phyloP scores from a whole-genome alignment of 768 basidiomycete genomes.

The Myochromella boudieri region DNA sequence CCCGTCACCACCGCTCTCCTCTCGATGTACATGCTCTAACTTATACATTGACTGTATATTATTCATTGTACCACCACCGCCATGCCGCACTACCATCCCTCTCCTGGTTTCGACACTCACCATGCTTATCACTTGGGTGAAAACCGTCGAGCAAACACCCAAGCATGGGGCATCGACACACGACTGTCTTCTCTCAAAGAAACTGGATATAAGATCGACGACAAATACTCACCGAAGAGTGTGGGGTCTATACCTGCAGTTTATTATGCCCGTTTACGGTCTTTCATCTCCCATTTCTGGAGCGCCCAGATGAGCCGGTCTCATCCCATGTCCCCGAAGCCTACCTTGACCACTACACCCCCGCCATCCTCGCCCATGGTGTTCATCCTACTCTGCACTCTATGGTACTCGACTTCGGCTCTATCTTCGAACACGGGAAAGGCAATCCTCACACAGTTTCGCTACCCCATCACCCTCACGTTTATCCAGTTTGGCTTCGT shows the following conservation, averaged over 20 bases:
- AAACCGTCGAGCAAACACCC: constrained; percentile 20
- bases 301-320: constrained; percentile 25
- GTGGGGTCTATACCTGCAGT: constrained; percentile 22
- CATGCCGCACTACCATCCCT: constrained; percentile 24
- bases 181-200: constrained; percentile 29
- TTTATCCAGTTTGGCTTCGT: constrained; percentile 98
- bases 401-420: constrained; percentile 95
- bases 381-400: constrained; percentile 79
- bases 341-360: constrained; percentile 29
- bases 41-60: constrained; percentile 10
- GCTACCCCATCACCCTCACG: constrained; percentile 94
- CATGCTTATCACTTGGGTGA: constrained; percentile 20
- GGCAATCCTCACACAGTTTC: constrained; percentile 88
- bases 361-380: constrained; percentile 34
- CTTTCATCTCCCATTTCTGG: constrained; percentile 22
- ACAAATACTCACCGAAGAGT: constrained; percentile 28
- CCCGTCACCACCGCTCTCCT: not conserved
- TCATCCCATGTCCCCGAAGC: constrained; percentile 22
- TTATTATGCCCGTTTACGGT: constrained; percentile 26
- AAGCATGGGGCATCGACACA: constrained; percentile 29
- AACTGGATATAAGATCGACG: constrained; percentile 30
- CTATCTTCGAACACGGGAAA: constrained; percentile 97
- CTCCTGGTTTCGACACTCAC: constrained; percentile 25
- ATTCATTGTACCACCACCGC: constrained; percentile 2
- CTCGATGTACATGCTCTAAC: constrained; percentile 13